Evolutionary conservation across 176 grass and related monocot genomes (phyloP).

Genomic region (Musa troglodytarum): DNA sequence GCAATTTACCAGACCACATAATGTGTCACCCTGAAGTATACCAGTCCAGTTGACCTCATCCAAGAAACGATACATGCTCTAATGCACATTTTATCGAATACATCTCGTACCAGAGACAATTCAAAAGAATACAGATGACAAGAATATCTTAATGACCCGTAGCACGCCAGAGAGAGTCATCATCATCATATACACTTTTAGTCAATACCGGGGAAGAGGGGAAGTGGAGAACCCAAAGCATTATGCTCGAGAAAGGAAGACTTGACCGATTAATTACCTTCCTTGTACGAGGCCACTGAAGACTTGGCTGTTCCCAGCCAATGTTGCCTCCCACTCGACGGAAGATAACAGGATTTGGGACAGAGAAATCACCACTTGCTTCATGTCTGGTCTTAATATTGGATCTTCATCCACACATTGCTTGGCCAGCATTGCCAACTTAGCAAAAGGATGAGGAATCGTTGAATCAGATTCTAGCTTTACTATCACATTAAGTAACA

Average conservation of each 20-base stretch:
- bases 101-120: neutral
- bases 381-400: slow-evolving; percentile 86
- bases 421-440: slow-evolving; percentile 85
- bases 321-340: slow-evolving; percentile 82
- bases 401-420: slow-evolving; percentile 96
- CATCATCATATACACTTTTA: neutral
- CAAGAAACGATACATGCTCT: neutral
- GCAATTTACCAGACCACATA: no score
- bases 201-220: neutral
- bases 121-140: neutral
- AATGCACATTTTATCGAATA: neutral
- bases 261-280: slow-evolving; percentile 38
- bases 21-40: no score
- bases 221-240: neutral
- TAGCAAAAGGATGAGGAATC: neutral
- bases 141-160: neutral
- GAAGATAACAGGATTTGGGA: slow-evolving; percentile 94
- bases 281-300: slow-evolving; percentile 96
- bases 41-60: no score
- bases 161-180: neutral
- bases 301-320: slow-evolving; percentile 86
- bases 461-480: neutral
- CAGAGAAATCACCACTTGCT: slow-evolving; percentile 86
- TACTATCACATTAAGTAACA: no score
- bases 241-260: neutral